Percentiles rank a stretch among this genome's conserved stretches.
phyloP scores from a whole-genome alignment of 352 stramenopile genomes.

The Globisporangium polare region DNA sequence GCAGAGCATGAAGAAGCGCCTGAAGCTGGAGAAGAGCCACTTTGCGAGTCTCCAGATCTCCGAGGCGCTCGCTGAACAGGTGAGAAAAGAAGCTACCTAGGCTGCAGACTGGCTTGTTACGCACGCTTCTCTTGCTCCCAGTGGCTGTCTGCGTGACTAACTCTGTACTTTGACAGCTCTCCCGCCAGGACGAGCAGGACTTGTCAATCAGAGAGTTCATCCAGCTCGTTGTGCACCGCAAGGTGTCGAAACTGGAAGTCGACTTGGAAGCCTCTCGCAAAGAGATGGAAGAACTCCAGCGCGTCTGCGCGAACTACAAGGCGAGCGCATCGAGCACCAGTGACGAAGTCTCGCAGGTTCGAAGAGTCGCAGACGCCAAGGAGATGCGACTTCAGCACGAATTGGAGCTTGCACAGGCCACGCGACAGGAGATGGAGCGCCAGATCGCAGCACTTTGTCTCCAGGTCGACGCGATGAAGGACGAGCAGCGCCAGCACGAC shows the following conservation, averaged over 20 bases:
- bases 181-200: constrained; percentile 44
- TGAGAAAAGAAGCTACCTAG: constrained; percentile 5
- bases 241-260: constrained; percentile 30
- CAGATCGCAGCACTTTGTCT: constrained; percentile 41
- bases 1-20: constrained; percentile 23
- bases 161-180: constrained; percentile 20
- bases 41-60: constrained; percentile 61
- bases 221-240: constrained; percentile 50
- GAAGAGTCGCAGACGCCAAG: constrained; percentile 28
- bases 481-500: constrained; percentile 32
- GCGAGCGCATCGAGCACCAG: constrained; percentile 21
- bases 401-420: constrained; percentile 46
- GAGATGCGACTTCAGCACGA: constrained; percentile 41
- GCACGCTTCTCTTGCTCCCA: background rate
- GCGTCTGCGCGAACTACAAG: constrained; percentile 28
- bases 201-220: constrained; percentile 60
- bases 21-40: constrained; percentile 65
- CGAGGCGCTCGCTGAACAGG: constrained; percentile 57
- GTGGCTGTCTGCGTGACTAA: background rate
- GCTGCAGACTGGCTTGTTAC: background rate
- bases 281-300: constrained; percentile 32
- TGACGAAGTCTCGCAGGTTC: constrained; percentile 30
- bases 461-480: constrained; percentile 44
- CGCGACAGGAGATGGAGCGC: constrained; percentile 42
- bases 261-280: constrained; percentile 34